Conservation (phyloP, 768 basidiomycete genomes). For the Boletellus emodensis region DNA sequence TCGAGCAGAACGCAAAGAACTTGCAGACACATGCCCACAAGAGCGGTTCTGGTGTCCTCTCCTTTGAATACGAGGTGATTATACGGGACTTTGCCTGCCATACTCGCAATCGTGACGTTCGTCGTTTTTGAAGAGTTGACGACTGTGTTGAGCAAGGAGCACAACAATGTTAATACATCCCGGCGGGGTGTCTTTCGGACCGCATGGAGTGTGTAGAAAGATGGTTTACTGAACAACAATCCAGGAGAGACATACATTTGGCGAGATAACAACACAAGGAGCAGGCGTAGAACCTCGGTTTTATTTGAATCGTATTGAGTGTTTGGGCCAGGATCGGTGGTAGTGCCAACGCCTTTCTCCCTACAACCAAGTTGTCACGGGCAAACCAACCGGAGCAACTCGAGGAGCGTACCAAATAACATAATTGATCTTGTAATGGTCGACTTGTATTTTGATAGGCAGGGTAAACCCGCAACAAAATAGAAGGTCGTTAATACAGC, state of each 20-base stretch:
- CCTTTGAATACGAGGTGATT: conserved; percentile 88
- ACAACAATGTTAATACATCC: conserved; percentile 86
- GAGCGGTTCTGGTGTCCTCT: conserved; percentile 70
- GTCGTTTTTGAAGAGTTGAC: conserved; percentile 61
- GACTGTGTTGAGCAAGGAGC: conserved; percentile 88
- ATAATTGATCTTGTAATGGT: conserved; percentile 81
- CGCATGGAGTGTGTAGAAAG: conserved; percentile 72
- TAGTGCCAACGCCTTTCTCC: conserved; percentile 95
- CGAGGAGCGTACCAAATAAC: conserved; percentile 69
- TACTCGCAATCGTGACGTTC: conserved; percentile 54
- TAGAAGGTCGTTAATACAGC: conserved; percentile 75
- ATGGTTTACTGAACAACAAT: conserved; percentile 66
- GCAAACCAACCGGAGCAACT: conserved; percentile 1
- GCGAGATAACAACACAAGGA: conserved; percentile 83
- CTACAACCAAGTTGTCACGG: conserved; percentile 36
- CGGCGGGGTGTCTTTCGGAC: conserved; percentile 73
- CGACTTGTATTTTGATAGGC: conserved; percentile 69
- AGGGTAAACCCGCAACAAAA: conserved; percentile 95
- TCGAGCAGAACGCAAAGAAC: conserved; percentile 72
- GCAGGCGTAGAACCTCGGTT: conserved; percentile 82
- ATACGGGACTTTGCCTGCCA: conserved; percentile 80
- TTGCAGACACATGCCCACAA: conserved; percentile 75
- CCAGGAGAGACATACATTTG: conserved; percentile 82
- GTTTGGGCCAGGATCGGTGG: conserved; percentile 62
- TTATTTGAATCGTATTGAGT: conserved; percentile 74